phyloP scores from a whole-genome alignment of 768 basidiomycete genomes.

The Tulasnella sp. region DNA sequence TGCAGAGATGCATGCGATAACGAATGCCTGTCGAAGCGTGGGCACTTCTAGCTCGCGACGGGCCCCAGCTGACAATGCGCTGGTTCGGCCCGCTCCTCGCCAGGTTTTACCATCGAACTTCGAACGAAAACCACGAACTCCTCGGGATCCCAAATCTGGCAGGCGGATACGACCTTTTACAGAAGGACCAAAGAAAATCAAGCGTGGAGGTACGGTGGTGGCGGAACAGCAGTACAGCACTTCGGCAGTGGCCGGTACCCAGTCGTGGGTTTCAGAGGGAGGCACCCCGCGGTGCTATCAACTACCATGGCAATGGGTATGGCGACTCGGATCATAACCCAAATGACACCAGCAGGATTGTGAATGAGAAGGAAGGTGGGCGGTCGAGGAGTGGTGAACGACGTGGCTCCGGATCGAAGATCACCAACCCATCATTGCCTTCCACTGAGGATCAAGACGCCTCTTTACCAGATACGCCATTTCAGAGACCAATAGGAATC shows the following conservation, averaged over 20 bases:
- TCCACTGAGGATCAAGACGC: background rate
- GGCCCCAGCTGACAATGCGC: background rate
- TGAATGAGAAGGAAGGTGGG: background rate
- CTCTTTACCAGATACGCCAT: background rate
- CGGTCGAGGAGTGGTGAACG: background rate
- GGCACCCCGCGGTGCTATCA: background rate
- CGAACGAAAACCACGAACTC: background rate
- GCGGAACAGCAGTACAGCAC: background rate
- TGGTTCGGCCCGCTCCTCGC: conserved; percentile 1
- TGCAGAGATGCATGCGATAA: conserved; percentile 49
- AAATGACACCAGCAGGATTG: conserved; percentile 1
- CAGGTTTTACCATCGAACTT: conserved; percentile 10
- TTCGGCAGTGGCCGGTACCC: background rate
- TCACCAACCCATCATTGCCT: no score
- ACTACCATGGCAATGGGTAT: background rate
- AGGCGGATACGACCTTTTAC: background rate
- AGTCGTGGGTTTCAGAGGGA: background rate
- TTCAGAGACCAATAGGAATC: background rate
- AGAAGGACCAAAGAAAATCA: conserved; percentile 5
- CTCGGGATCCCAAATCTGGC: conserved; percentile 1
- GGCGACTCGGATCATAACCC: background rate
- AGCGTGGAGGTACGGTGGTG: no score
- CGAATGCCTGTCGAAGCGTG: conserved; percentile 35
- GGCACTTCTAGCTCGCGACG: background rate
- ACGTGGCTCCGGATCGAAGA: no score